phyloP scores from a whole-genome alignment of 305 asterid genomes.

The Salvia sclarea region DNA sequence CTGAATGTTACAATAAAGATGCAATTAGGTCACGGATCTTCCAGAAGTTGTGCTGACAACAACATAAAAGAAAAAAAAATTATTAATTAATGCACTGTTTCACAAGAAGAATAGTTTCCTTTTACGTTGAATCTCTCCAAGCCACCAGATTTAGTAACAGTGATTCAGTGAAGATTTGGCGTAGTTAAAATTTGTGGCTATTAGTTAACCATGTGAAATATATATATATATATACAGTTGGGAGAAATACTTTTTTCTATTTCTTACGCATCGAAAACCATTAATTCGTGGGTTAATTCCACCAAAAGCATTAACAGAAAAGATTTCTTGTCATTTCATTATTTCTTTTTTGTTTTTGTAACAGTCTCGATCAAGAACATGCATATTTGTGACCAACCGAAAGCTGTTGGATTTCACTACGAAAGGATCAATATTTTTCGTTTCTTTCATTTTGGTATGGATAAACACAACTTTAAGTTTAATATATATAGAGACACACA shows the following conservation, averaged over 20 bases:
- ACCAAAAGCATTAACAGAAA: not conserved
- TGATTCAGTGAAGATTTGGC: not conserved
- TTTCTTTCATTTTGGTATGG: not conserved
- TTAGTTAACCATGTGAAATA: conserved; percentile 42
- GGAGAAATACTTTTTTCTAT: conserved; percentile 14
- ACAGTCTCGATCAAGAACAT: not conserved
- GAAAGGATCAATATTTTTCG: not conserved
- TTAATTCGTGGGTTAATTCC: conserved; percentile 15
- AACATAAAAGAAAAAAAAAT: not conserved
- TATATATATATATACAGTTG: too few species aligned
- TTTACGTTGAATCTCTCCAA: conserved; percentile 9
- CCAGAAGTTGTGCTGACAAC: conserved; percentile 27
- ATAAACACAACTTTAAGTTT: not conserved
- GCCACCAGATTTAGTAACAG: not conserved
- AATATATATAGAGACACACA: too few species aligned
- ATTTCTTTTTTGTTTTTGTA: not conserved
- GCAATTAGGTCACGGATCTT: conserved; percentile 28
- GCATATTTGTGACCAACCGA: not conserved
- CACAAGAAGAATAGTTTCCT: conserved; percentile 15
- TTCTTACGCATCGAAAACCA: conserved; percentile 8
- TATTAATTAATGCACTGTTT: not conserved
- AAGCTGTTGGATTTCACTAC: not conserved
- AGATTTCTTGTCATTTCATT: not conserved
- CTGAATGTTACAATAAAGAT: not conserved
- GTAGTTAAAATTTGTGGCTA: conserved; percentile 12